phyloP scores from a whole-genome alignment of 2,329 filamentous ascomycete genomes.

The Dactylella cylindrospora region DNA sequence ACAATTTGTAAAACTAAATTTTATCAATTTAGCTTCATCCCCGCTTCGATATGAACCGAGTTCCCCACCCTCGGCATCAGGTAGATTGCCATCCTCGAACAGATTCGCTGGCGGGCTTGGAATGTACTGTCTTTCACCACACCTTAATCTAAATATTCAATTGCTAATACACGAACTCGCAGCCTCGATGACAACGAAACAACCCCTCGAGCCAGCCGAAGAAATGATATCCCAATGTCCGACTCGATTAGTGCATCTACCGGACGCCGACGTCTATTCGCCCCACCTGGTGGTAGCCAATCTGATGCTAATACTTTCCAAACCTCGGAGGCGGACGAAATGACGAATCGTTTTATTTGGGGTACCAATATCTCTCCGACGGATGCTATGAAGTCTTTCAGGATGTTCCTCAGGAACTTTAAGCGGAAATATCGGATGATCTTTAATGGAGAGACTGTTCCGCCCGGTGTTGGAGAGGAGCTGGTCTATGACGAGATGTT shows the following conservation, averaged over 20 bases:
- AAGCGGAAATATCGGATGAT: conserved; percentile 93
- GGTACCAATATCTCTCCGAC: conserved; percentile 94
- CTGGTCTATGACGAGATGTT: conserved; percentile 83
- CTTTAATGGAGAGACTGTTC: conserved; percentile 75
- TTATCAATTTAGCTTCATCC: conserved; percentile 45
- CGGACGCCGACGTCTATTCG: conserved; percentile 63
- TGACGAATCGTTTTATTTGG: conserved; percentile 84
- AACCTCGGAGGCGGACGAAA: conserved; percentile 71
- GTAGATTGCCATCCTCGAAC: conserved; percentile 29
- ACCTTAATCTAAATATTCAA: neutral
- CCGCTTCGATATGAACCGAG: conserved; percentile 48
- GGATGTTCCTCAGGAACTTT: conserved; percentile 89
- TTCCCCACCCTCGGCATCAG: conserved; percentile 45
- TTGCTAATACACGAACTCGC: conserved; percentile 3
- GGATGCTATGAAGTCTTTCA: conserved; percentile 82
- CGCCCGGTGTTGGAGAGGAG: conserved; percentile 69
- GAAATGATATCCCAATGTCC: conserved; percentile 49
- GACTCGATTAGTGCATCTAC: conserved; percentile 53
- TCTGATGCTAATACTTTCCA: conserved; percentile 68
- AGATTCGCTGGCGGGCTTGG: conserved; percentile 1
- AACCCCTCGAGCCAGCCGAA: conserved; percentile 30
- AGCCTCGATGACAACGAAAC: conserved; percentile 36
- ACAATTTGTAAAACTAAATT: neutral
- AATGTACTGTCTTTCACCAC: conserved; percentile 9
- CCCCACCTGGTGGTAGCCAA: conserved; percentile 61